These are phyloP conservation scores for Botrytis squamosa DNA, from an alignment of 2,329 filamentous ascomycete species.

Conservation along the genomic window DNA sequence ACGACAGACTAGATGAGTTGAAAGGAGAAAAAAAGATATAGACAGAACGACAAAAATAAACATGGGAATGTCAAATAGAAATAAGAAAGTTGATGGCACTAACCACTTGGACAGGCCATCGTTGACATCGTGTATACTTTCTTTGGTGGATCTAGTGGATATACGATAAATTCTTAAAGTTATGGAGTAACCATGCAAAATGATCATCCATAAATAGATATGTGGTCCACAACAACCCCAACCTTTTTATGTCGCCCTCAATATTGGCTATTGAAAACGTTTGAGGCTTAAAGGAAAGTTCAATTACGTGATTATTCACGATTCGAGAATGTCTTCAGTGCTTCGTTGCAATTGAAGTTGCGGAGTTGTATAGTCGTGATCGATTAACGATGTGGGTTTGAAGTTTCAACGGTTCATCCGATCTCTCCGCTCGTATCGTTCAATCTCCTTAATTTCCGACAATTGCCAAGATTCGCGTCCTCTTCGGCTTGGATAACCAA, in stretches of 20 bases:
- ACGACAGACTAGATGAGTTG: neutral
- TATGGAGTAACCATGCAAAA: neutral
- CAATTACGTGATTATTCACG: too few species aligned
- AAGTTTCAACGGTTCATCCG: neutral
- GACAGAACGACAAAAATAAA: neutral
- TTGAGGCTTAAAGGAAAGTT: neutral
- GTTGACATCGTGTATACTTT: neutral
- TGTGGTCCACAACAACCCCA: neutral
- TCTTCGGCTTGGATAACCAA: neutral
- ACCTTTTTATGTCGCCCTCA: neutral
- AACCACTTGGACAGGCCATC: constrained; percentile 1
- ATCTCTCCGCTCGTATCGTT: neutral
- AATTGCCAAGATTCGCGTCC: neutral
- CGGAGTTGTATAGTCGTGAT: neutral
- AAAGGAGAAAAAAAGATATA: neutral
- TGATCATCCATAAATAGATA: neutral
- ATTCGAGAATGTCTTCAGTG: neutral
- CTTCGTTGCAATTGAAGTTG: neutral
- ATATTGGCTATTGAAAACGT: neutral
- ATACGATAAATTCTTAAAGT: neutral
- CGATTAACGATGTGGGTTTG: neutral
- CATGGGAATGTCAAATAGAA: neutral
- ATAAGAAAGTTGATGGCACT: neutral
- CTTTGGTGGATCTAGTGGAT: constrained; percentile 10
- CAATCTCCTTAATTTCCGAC: neutral